Evolutionary conservation across 371 early-diverging fungal genomes (phyloP).

Genomic region (Enterospora canceri): DNA sequence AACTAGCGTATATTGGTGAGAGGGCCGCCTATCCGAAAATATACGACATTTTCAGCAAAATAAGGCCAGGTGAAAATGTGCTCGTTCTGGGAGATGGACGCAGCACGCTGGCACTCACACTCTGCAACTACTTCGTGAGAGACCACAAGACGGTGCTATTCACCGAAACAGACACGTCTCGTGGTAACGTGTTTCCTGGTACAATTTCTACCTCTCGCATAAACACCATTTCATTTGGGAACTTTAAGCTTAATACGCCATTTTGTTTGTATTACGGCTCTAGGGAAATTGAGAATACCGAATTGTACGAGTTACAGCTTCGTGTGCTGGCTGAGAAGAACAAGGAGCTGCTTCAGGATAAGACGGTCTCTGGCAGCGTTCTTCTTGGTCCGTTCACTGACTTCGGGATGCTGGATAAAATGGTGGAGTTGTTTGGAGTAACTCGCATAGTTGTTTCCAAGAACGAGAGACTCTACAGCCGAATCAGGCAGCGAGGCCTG

Average conservation of each 20-base stretch:
- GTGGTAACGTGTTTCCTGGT: conserved; percentile 50
- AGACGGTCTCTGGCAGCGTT: conserved; percentile 32
- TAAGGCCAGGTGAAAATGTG: conserved; percentile 5
- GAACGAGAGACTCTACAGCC: conserved; percentile 50
- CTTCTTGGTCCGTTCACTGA: conserved; percentile 30
- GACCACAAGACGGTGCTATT: conserved; percentile 40
- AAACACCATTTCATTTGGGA: conserved; percentile 23
- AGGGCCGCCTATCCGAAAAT: conserved; percentile 43
- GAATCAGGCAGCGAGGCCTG: conserved; percentile 10
- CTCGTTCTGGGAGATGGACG: conserved; percentile 45
- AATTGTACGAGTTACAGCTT: conserved; percentile 29
- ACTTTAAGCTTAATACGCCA: conserved; percentile 23
- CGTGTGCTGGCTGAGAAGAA: conserved; percentile 1
- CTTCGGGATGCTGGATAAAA: conserved; percentile 17
- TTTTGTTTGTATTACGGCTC: conserved; percentile 44
- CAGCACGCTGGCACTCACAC: conserved; percentile 33
- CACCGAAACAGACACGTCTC: conserved; percentile 40
- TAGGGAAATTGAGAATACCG: conserved; percentile 39
- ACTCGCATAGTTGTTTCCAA: conserved; percentile 45
- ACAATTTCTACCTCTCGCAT: conserved; percentile 22
- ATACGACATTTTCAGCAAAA: conserved; percentile 35
- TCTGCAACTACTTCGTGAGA: conserved; percentile 45
- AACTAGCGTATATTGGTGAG: conserved; percentile 46
- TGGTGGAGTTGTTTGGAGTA: conserved; percentile 30
- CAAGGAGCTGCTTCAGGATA: conserved; percentile 27